A percentile compares a stretch with the other conserved stretches of the same genome.
These are phyloP conservation scores for Aaosphaeria pasadenensis DNA, from an alignment of 2,329 filamentous ascomycete species.

Conservation along the genomic window DNA sequence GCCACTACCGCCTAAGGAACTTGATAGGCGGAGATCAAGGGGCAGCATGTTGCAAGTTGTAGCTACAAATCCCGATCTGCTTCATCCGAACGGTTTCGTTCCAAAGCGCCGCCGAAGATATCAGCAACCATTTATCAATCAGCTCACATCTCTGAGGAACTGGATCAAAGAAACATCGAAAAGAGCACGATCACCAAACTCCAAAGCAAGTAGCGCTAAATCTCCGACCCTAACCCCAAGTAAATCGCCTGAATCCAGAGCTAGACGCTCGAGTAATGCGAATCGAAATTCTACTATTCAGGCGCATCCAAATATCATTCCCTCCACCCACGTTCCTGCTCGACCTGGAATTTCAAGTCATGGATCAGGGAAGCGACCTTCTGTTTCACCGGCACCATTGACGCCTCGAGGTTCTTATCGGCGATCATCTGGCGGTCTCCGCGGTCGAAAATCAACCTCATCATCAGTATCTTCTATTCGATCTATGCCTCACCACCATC, in stretches of 20 bases:
- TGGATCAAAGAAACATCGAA: slow-evolving; percentile 65
- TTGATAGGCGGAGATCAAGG: slow-evolving; percentile 63
- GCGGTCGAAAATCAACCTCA: slow-evolving; percentile 92
- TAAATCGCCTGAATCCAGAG: slow-evolving; percentile 24
- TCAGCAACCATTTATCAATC: slow-evolving; percentile 63
- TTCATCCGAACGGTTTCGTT: slow-evolving; percentile 55
- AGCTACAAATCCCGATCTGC: slow-evolving; percentile 63
- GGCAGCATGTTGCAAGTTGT: slow-evolving; percentile 87
- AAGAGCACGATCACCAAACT: slow-evolving; percentile 31
- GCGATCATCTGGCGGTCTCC: slow-evolving; percentile 75
- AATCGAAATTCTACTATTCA: slow-evolving; percentile 32
- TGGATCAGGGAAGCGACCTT: slow-evolving; percentile 58
- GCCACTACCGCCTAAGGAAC: slow-evolving; percentile 81
- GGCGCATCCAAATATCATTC: slow-evolving; percentile 36
- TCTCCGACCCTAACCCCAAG: slow-evolving; percentile 29
- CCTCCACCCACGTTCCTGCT: slow-evolving; percentile 36
- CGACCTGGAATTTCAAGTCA: slow-evolving; percentile 45
- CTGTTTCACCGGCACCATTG: slow-evolving; percentile 79
- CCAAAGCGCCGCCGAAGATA: slow-evolving; percentile 56
- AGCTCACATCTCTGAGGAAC: slow-evolving; percentile 66
- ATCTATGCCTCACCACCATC: slow-evolving; percentile 72
- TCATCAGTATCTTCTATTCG: slow-evolving; percentile 92
- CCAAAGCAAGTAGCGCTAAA: slow-evolving; percentile 32
- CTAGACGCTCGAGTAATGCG: slow-evolving; percentile 32
- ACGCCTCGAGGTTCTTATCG: slow-evolving; percentile 86